Conservation (phyloP, 208 protist species). For the Crithidia thermophila region DNA sequence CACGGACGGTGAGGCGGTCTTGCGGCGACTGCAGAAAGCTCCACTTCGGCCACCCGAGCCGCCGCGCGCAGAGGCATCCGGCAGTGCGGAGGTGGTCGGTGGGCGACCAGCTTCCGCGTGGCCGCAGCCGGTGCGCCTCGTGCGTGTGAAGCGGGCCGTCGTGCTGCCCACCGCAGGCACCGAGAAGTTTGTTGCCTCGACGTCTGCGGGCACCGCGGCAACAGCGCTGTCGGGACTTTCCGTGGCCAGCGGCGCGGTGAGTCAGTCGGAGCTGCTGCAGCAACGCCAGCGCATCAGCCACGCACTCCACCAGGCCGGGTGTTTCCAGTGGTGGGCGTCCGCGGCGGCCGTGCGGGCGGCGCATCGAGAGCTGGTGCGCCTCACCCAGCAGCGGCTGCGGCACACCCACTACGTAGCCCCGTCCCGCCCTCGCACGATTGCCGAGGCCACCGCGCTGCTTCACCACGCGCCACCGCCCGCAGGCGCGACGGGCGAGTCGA, state of each 20-base stretch:
- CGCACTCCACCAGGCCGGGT: conserved; percentile 37
- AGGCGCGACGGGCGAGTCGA: too few species aligned
- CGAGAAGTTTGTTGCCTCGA: conserved; percentile 20
- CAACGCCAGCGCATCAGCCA: conserved; percentile 3
- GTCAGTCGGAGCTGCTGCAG: conserved; percentile 3
- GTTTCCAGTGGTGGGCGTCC: conserved; percentile 66
- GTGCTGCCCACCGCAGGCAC: conserved; percentile 70
- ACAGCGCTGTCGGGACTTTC: conserved; percentile 17
- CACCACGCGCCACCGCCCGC: not conserved
- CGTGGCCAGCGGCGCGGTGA: not conserved
- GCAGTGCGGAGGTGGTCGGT: conserved; percentile 1
- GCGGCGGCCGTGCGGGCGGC: conserved; percentile 29
- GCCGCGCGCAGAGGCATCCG: not conserved
- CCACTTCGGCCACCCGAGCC: conserved; percentile 16
- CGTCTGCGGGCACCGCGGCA: too few species aligned
- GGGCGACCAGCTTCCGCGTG: conserved; percentile 32
- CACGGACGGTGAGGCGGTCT: conserved; percentile 50
- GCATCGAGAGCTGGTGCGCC: conserved; percentile 24
- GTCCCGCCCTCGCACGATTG: conserved; percentile 1
- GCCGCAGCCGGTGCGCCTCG: conserved; percentile 42
- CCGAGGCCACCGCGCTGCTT: conserved; percentile 15
- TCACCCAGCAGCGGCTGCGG: not conserved
- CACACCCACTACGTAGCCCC: not conserved
- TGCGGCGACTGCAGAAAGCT: conserved; percentile 46
- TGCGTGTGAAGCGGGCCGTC: conserved; percentile 66